Evolutionary conservation across 2,329 filamentous ascomycete species (phyloP), one percentile per base, ranked within the genome.

Genomic region (Neopestalotiopsis rosae): DNA sequence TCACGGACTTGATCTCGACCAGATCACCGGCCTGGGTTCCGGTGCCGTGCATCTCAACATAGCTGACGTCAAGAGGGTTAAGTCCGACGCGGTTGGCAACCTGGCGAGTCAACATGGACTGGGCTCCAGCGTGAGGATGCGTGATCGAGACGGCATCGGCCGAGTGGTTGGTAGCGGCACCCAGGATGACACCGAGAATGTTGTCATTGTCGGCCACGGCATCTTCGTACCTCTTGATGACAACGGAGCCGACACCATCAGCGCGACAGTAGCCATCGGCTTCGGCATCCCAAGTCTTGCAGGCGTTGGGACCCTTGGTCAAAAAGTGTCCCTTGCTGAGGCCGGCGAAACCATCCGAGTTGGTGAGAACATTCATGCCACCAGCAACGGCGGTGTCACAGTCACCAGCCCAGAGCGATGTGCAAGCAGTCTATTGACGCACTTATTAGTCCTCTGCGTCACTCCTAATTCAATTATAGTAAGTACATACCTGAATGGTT

Each of bases 111-210:
- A 58, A 90, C 87, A 42, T 88, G 88, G 83, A 74, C 94, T 92
- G 0, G 88, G 24, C 86, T 38, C 85, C 88, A 4, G 85, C 88
- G 71, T 92, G 90, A 0, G 92, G 92, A 40, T 89, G 88, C 0
- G 92, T 94, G 69, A 95, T 94, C 0, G 90, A 93, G 1, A 89
- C 85, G 7, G 91, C 86, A 72, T 92, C 87, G 1, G 89, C 89
- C 0, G 90, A 93, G 75, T 94, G 92, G 76, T 94, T 94, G 57
- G 91, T 93, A 0, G 84, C 86, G 0, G 89, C 86, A 1, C 85
- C 88, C 0, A 88, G 80, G 24, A 77, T 72, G 4, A 73, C 69
- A 3, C 69, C 75, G 0, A 75, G 61, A 66, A 86, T 81, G 1
- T 76, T 77, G 13, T 70, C 68, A 24, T 70, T 70, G 34, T 70